These are phyloP conservation scores for Thielaviopsis musarum DNA, from an alignment of 2,329 filamentous ascomycete genomes.

Conservation along the genomic window DNA sequence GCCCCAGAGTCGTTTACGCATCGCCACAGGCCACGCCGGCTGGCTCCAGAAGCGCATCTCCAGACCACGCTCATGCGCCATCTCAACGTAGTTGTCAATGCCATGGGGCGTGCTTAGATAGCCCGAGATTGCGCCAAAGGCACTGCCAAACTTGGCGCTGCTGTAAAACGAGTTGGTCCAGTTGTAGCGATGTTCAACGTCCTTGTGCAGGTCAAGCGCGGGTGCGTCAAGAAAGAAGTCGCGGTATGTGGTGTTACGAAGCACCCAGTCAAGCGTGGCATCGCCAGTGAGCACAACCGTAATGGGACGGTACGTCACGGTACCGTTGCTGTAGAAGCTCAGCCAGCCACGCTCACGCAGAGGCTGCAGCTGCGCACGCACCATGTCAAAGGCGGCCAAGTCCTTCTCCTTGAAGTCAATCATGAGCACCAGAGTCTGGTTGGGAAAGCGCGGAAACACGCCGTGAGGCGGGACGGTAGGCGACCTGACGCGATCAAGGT, in stretches of 20 bases:
- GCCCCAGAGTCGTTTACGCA: constrained; percentile 40
- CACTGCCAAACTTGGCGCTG: constrained; percentile 35
- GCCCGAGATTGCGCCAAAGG: constrained; percentile 35
- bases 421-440: constrained; percentile 41
- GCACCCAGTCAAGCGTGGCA: constrained; percentile 39
- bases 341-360: constrained; percentile 43
- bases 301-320: constrained; percentile 36
- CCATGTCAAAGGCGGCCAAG: constrained; percentile 29
- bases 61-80: constrained; percentile 31
- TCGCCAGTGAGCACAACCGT: constrained; percentile 55
- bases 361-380: constrained; percentile 33
- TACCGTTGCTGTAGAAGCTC: constrained; percentile 32
- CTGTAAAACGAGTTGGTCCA: constrained; percentile 49
- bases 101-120: constrained; percentile 29
- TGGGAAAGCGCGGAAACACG: constrained; percentile 36
- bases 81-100: constrained; percentile 30
- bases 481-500: constrained; percentile 27
- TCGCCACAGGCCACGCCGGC: constrained; percentile 36
- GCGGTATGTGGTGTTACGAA: constrained; percentile 34
- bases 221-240: constrained; percentile 54
- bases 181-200: constrained; percentile 23
- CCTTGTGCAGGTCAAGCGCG: constrained; percentile 23
- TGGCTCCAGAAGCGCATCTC: constrained; percentile 44
- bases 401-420: constrained; percentile 52
- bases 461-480: constrained; percentile 25